Evolutionary conservation across 768 basidiomycete species (phyloP), one percentile per base, ranked within the genome.

Genomic region (Glaciozyma martinii): DNA sequence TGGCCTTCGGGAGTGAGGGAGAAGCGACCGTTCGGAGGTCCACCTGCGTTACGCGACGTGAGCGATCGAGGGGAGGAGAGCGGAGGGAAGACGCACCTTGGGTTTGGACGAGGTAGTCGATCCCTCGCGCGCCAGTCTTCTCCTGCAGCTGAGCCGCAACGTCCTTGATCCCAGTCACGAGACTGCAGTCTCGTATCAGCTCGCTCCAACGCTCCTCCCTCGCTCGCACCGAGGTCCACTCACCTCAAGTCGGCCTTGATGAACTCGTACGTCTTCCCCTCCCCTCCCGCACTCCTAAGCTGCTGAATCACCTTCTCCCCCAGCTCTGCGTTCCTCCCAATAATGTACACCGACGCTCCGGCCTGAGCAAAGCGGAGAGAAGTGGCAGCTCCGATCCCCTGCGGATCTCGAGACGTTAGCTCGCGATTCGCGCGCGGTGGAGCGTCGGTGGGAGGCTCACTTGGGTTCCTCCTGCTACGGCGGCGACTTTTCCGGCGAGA

Each of bases 241-340:
- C 40, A 71, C 72, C 71, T 71, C 7, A 74, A 54, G 55, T 73
- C 72, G 1, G 72, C 72, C 55, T 70, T 61, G 60, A 73, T 71
- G 61, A 72, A 73, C 56, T 71, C 71, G 62, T 62, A 73, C 43
- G 61, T 57, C 63, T 49, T 66, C 25, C 60, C 59, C 16, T 61
- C 33, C 42, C 43, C 32, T 3, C 61, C 59, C 3, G 53, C 47
- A 21, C 29, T 23, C 27, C 59, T 61, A 37, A 70, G 53, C 58
- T 66, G 53, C 18, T 67, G 49, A 19, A 74, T 43, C 32, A 72
- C 68, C 16, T 60, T 42, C 3, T 47, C 5, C 6, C 68, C 69
- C 5, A 49, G 33, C 21, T 62, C 21, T 43, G 65, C 52, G 60
- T 67, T 72, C 8, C 73, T 25, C 6, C 73, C 73, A 47, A 74